Conservation (phyloP, 202 grass and related monocot genomes). For the Panicum virgatum region DNA sequence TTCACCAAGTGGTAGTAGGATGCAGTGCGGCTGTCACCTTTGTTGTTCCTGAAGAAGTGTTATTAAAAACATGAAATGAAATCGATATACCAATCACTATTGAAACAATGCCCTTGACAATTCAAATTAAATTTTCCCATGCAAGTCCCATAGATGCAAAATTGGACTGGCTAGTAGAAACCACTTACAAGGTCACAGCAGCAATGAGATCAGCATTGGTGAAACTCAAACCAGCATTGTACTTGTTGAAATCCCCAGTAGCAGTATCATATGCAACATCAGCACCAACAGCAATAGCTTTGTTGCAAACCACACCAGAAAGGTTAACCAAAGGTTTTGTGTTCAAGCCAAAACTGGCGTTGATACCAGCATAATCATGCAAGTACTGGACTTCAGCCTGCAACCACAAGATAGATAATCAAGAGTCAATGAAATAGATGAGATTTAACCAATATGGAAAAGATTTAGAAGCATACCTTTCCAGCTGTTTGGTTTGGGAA, state of each 20-base stretch:
- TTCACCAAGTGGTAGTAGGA: slow-evolving; percentile 70
- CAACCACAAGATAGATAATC: slow-evolving; percentile 28
- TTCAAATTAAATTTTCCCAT: not conserved
- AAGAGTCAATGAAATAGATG: not conserved
- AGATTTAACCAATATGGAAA: slow-evolving; percentile 16
- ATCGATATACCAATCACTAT: not conserved
- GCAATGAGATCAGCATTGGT: slow-evolving; percentile 61
- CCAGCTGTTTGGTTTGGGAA: slow-evolving; percentile 64
- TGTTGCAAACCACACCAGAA: slow-evolving; percentile 68
- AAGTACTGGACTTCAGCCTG: slow-evolving; percentile 84
- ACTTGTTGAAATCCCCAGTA: slow-evolving; percentile 70
- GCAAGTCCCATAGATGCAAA: not conserved
- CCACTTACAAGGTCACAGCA: slow-evolving; percentile 69
- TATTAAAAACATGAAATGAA: not conserved
- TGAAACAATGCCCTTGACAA: not conserved
- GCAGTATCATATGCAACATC: slow-evolving; percentile 83
- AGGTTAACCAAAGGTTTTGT: slow-evolving; percentile 74
- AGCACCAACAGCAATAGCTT: slow-evolving; percentile 59
- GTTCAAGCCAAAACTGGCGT: slow-evolving; percentile 54
- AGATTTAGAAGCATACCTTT: slow-evolving; percentile 50
- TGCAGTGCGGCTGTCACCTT: slow-evolving; percentile 60
- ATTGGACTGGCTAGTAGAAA: slow-evolving; percentile 2
- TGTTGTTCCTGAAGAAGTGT: slow-evolving; percentile 64
- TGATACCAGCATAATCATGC: slow-evolving; percentile 77
- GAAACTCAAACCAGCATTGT: slow-evolving; percentile 62